Percentiles rank a stretch among this genome's conserved stretches.
These are phyloP conservation scores for Metschnikowia matae DNA, from an alignment of 805 yeast species.

Conservation along the genomic window DNA sequence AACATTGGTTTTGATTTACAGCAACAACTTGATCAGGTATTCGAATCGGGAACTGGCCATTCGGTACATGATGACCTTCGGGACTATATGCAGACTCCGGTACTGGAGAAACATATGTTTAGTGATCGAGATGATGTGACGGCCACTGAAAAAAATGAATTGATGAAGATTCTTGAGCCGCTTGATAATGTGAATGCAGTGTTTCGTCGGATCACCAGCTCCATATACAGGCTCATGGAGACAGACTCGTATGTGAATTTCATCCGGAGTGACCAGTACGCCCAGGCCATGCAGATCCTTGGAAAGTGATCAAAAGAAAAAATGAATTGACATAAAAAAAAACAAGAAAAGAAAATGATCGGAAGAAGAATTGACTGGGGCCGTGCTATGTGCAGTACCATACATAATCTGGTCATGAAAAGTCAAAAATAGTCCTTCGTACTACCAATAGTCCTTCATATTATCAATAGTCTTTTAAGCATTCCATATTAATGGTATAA, in stretches of 20 bases:
- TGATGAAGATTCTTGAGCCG: conserved; percentile 7
- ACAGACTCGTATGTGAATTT: conserved; percentile 73
- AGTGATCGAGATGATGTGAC: neutral
- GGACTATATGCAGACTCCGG: conserved; percentile 14
- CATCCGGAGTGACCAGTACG: conserved; percentile 28
- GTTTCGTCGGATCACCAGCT: conserved; percentile 45
- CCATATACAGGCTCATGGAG: conserved; percentile 59
- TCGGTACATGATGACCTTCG: conserved; percentile 7
- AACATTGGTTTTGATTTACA: conserved; percentile 60
- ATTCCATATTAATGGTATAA: no score
- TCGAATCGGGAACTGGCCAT: neutral
- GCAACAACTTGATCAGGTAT: conserved; percentile 36
- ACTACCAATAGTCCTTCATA: no score
- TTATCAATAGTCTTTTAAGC: no score
- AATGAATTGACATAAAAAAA: no score
- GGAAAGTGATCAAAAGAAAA: neutral
- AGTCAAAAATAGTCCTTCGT: no score
- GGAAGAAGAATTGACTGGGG: no score
- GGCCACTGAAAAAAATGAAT: neutral
- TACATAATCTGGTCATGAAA: no score
- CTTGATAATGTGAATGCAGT: conserved; percentile 22
- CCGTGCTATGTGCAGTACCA: no score
- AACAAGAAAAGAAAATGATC: no score
- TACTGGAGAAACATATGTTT: neutral
- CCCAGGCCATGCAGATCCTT: conserved; percentile 14